phyloP scores from a whole-genome alignment of 345 rosid species.

The rapeseed (Brassica napus) region DNA sequence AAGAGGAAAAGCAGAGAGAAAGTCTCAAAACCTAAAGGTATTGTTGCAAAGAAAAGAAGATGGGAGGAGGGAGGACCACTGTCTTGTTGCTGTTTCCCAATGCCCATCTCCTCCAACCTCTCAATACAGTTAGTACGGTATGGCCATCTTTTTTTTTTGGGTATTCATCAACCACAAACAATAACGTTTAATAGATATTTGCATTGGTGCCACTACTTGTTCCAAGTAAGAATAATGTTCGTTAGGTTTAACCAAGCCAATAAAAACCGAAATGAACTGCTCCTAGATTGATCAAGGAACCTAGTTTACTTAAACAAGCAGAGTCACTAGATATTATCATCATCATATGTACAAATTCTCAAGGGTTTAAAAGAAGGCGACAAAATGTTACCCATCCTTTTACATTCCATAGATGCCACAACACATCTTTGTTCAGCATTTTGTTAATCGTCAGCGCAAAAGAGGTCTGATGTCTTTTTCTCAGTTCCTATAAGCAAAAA shows the following conservation, averaged over 20 bases:
- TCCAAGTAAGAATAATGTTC: background rate
- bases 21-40: conserved; percentile 5
- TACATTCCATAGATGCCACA: background rate
- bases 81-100: conserved; percentile 10
- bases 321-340: background rate
- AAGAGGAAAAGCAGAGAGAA: conserved; percentile 28
- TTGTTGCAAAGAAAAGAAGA: conserved; percentile 12
- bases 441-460: background rate
- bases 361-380: background rate
- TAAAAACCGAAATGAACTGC: background rate
- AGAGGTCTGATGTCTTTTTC: background rate
- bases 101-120: conserved; percentile 13
- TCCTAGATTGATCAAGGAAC: background rate
- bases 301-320: background rate
- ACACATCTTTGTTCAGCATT: background rate
- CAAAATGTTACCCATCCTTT: background rate
- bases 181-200: conserved; percentile 2
- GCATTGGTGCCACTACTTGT: background rate
- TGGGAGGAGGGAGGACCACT: conserved; percentile 29
- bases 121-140: conserved; percentile 11
- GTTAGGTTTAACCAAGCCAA: background rate
- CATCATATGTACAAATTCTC: background rate
- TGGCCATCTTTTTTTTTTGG: background rate
- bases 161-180: conserved; percentile 8
- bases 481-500: conserved; percentile 17